A percentile compares a stretch with the other conserved stretches of the same genome.
These are phyloP conservation scores for Oryza rufipogon DNA, from an alignment of 176 grass and related monocot genomes.

Conservation along the genomic window DNA sequence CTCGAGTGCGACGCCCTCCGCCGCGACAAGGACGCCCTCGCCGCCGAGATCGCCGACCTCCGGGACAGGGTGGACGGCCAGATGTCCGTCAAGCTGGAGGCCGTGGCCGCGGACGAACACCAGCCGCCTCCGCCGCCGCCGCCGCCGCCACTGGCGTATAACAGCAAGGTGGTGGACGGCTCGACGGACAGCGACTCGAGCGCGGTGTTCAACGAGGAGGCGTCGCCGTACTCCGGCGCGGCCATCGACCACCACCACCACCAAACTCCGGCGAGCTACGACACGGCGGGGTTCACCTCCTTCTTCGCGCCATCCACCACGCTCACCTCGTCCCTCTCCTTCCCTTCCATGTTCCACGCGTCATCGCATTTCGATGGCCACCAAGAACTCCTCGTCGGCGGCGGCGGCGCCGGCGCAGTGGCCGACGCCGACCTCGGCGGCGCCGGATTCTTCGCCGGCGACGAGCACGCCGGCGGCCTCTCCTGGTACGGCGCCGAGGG, in stretches of 20 bases:
- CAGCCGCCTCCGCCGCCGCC: background rate
- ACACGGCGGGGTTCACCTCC: constrained; percentile 38
- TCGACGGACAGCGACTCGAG: constrained; percentile 61
- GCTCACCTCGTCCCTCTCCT: background rate
- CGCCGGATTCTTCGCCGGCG: constrained; percentile 28
- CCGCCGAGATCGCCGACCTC: constrained; percentile 48
- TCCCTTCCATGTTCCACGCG: constrained; percentile 40
- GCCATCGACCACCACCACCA: constrained; percentile 17
- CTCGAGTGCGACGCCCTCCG: constrained; percentile 61
- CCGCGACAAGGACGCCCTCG: constrained; percentile 61
- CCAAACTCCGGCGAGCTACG: background rate
- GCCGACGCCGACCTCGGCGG: constrained; percentile 34
- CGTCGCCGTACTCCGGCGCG: constrained; percentile 40
- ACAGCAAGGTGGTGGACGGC: constrained; percentile 25
- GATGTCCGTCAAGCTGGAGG: constrained; percentile 44
- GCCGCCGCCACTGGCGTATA: too few species aligned
- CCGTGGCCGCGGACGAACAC: background rate
- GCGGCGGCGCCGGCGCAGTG: background rate
- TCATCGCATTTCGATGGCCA: constrained; percentile 22
- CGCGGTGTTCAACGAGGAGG: constrained; percentile 62
- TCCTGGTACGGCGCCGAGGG: constrained; percentile 51
- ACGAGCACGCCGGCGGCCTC: constrained; percentile 35
- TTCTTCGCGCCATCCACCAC: constrained; percentile 37
- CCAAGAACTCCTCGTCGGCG: constrained; percentile 38
- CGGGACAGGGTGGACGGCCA: constrained; percentile 28